Evolutionary conservation across 345 rosid genomes (phyloP).

Genomic region (Stellera chamaejasme): DNA sequence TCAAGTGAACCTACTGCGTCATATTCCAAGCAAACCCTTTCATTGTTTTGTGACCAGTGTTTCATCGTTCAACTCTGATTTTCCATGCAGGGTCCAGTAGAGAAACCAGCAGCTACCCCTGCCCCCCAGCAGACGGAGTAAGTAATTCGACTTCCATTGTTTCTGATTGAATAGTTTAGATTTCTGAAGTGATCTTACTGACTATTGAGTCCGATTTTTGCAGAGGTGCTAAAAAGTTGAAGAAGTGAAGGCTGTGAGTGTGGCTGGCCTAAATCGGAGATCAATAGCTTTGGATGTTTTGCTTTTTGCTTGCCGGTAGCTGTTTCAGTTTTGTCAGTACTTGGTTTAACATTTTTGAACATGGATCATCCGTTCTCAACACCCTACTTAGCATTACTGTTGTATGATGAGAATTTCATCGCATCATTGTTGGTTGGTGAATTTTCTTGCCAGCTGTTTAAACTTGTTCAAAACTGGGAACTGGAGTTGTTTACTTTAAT

Average conservation of each 20-base stretch:
- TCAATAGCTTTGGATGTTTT: background rate
- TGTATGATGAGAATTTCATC: slow-evolving; percentile 9
- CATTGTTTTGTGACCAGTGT: background rate
- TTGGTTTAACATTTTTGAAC: slow-evolving; percentile 9
- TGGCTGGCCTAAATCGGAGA: slow-evolving; percentile 3
- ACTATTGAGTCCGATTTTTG: background rate
- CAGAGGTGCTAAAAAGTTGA: slow-evolving; percentile 33
- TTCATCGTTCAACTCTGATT: background rate
- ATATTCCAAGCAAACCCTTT: too few relatives aligned
- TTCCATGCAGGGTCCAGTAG: slow-evolving; percentile 30
- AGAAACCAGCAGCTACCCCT: slow-evolving; percentile 20
- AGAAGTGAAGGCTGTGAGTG: slow-evolving; percentile 26
- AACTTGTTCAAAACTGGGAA: too few relatives aligned
- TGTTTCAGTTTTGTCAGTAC: slow-evolving; percentile 8
- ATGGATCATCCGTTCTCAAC: slow-evolving; percentile 18
- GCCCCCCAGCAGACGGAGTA: slow-evolving; percentile 30
- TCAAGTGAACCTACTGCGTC: too few relatives aligned
- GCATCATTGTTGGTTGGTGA: too few relatives aligned
- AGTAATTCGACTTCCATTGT: slow-evolving; percentile 8
- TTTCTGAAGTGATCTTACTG: background rate
- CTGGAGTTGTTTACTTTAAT: too few relatives aligned
- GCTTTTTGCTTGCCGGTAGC: slow-evolving; percentile 9
- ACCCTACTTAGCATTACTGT: slow-evolving; percentile 4
- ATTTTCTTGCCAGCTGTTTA: too few relatives aligned
- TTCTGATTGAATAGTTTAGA: background rate